Conservation (phyloP, 2,329 filamentous ascomycete genomes). For the Aureobasidium sp. region DNA sequence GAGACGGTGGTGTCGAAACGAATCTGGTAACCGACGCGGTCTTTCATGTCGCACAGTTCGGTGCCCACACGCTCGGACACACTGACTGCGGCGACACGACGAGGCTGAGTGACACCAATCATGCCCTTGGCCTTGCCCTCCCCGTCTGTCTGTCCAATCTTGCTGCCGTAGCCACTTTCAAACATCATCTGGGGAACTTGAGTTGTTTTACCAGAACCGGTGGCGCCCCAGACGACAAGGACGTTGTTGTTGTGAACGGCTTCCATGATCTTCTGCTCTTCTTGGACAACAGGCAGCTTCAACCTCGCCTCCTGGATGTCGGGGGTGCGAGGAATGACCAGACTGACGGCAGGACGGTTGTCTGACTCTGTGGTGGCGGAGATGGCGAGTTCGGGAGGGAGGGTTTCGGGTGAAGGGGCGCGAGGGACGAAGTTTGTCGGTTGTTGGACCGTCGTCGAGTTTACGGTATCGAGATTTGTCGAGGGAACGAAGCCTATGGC, state of each 20-base stretch:
- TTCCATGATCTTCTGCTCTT: constrained; percentile 98
- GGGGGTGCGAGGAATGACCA: constrained; percentile 60
- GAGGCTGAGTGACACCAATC: constrained; percentile 91
- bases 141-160: constrained; percentile 43
- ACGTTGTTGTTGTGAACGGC: constrained; percentile 86
- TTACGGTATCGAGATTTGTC: constrained; percentile 33
- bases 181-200: constrained; percentile 95
- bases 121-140: constrained; percentile 58
- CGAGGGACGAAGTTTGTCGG: constrained; percentile 62
- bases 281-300: constrained; percentile 80
- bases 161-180: constrained; percentile 83
- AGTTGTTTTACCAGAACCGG: constrained; percentile 95
- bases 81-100: constrained; percentile 89
- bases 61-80: constrained; percentile 89
- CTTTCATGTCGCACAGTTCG: constrained; percentile 72
- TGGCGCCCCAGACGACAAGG: constrained; percentile 88
- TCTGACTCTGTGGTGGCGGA: constrained; percentile 47
- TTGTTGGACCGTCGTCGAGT: constrained; percentile 29
- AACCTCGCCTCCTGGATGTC: constrained; percentile 73
- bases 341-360: constrained; percentile 66
- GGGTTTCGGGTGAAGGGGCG: constrained; percentile 61
- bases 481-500: constrained; percentile 62
- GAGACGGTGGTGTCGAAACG: constrained; percentile 83
- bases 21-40: constrained; percentile 80
- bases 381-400: constrained; percentile 58